Evolutionary conservation across 345 rosid genomes (phyloP).

Genomic region (Rhodomyrtus tomentosa): DNA sequence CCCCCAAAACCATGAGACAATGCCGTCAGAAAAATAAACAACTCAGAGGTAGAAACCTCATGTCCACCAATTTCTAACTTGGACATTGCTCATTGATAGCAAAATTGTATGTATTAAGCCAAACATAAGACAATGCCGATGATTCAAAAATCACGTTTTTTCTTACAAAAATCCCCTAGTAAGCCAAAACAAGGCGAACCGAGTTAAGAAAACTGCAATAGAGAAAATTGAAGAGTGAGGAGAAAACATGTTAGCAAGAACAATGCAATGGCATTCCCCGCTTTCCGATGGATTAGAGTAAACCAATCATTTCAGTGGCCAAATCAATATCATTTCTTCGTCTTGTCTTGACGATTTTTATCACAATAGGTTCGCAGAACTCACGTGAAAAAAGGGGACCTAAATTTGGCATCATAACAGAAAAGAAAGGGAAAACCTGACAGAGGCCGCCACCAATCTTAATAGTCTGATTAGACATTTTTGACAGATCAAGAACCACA

Average conservation of each 20-base stretch:
- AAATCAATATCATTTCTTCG: neutral
- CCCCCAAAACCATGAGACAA: neutral
- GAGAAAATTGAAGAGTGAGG: neutral
- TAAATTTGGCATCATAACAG: neutral
- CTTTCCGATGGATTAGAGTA: neutral
- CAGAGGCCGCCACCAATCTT: conserved; percentile 87
- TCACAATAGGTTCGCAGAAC: neutral
- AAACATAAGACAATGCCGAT: neutral
- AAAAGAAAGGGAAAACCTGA: conserved; percentile 33
- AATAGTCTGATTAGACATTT: conserved; percentile 63
- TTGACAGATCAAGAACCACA: conserved; percentile 64
- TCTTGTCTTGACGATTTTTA: neutral
- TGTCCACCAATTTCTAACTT: neutral
- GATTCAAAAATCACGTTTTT: neutral
- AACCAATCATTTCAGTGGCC: neutral
- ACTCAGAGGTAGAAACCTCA: neutral
- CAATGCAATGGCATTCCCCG: neutral
- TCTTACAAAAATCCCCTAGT: neutral
- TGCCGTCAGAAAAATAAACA: neutral
- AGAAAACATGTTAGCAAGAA: neutral
- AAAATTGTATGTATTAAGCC: neutral
- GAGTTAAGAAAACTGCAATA: neutral
- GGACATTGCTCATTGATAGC: neutral
- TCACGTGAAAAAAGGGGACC: neutral
- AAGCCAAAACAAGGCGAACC: neutral